Percentiles rank a stretch among this genome's conserved stretches.
phyloP scores from a whole-genome alignment of 2,329 filamentous ascomycete genomes.

The Venturia nashicola region DNA sequence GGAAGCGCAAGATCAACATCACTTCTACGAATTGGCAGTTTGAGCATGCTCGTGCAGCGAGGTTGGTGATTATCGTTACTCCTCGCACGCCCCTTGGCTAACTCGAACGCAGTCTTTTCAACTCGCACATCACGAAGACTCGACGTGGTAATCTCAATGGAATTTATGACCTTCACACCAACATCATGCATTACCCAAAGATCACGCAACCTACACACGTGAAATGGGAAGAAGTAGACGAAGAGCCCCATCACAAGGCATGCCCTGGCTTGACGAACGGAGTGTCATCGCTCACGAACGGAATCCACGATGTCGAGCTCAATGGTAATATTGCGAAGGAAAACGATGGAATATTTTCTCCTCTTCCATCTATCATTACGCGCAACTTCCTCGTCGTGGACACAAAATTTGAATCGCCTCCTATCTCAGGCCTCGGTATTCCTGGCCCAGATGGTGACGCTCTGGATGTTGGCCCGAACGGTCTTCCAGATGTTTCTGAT shows the following conservation, averaged over 20 bases:
- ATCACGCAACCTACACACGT: constrained; percentile 84
- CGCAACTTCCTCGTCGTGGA: constrained; percentile 53
- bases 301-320: constrained; percentile 14
- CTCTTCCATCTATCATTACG: constrained; percentile 44
- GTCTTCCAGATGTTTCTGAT: constrained; percentile 50
- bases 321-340: constrained; percentile 10
- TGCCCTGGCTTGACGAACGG: constrained; percentile 8
- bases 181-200: constrained; percentile 74
- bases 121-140: constrained; percentile 56
- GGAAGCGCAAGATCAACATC: constrained; percentile 74
- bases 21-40: constrained; percentile 95
- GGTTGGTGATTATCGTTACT: constrained; percentile 40
- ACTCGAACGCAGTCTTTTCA: constrained; percentile 57
- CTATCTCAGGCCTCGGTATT: constrained; percentile 44
- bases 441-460: constrained; percentile 45
- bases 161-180: constrained; percentile 90
- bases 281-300: constrained; percentile 23
- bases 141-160: constrained; percentile 61
- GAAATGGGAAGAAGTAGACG: constrained; percentile 48
- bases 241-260: constrained; percentile 15
- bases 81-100: constrained; percentile 10
- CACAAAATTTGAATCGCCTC: constrained; percentile 45
- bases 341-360: constrained; percentile 33
- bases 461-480: constrained; percentile 37
- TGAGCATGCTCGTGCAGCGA: constrained; percentile 83